Evolutionary conservation across 768 basidiomycete genomes (phyloP).

Genomic region (Lactarius sp.): DNA sequence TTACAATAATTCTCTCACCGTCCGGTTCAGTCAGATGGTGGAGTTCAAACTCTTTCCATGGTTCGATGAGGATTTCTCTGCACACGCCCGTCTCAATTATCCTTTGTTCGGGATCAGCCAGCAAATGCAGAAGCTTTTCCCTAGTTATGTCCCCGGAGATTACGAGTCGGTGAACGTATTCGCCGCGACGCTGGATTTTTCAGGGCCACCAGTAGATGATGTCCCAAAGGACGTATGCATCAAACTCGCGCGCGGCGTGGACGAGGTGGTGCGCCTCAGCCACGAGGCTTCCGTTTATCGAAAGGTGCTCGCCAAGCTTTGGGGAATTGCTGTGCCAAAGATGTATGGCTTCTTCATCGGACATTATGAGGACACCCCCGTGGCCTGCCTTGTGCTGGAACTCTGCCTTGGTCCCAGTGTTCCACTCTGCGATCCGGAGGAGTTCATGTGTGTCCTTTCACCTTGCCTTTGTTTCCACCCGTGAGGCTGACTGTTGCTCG

Average conservation of each 20-base stretch:
- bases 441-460: conserved; percentile 8
- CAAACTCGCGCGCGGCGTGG: conserved; percentile 17
- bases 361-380: conserved; percentile 1
- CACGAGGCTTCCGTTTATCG: conserved; percentile 21
- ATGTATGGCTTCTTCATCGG: conserved; percentile 21
- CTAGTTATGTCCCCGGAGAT: background rate
- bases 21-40: conserved; percentile 6
- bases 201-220: background rate
- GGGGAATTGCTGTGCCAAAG: conserved; percentile 17
- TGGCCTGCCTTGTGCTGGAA: conserved; percentile 18
- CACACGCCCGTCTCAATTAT: conserved; percentile 8
- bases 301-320: conserved; percentile 12
- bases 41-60: conserved; percentile 17
- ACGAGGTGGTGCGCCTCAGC: conserved; percentile 18
- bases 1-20: conserved; percentile 2
- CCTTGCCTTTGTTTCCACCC: background rate
- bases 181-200: conserved; percentile 17
- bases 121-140: conserved; percentile 10
- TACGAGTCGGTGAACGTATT: conserved; percentile 1
- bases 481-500: background rate
- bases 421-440: background rate
- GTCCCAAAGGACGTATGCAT: conserved; percentile 14
- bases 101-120: conserved; percentile 8
- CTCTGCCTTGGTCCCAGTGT: conserved; percentile 4
- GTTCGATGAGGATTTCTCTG: conserved; percentile 11